phyloP scores from a whole-genome alignment of 768 basidiomycete genomes.

The Tricholoma furcatifolium region DNA sequence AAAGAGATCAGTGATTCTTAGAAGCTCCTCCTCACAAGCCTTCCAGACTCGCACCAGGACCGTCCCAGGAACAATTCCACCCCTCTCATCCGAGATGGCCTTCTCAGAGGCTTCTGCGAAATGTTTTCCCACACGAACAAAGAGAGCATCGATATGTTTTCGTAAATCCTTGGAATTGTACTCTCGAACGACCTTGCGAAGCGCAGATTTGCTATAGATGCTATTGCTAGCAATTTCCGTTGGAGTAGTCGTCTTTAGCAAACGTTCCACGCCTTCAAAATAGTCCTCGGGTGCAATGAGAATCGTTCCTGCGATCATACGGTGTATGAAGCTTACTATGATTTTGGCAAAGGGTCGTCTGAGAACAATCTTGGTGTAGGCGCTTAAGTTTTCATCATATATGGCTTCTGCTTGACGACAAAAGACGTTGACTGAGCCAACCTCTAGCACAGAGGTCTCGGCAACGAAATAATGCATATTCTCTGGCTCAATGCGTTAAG shows the following conservation, averaged over 20 bases:
- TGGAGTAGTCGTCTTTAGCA: constrained; percentile 76
- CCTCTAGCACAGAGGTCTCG: constrained; percentile 72
- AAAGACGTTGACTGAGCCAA: constrained; percentile 61
- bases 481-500: constrained; percentile 47
- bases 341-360: constrained; percentile 84
- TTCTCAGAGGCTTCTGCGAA: constrained; percentile 83
- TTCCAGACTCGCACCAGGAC: constrained; percentile 88
- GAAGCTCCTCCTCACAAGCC: constrained; percentile 83
- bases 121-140: constrained; percentile 94
- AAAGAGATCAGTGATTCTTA: constrained; percentile 71
- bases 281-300: constrained; percentile 63
- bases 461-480: constrained; percentile 95
- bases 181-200: constrained; percentile 88
- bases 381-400: constrained; percentile 85
- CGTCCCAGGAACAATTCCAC: constrained; percentile 54
- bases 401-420: constrained; percentile 73
- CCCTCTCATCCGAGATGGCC: constrained; percentile 53
- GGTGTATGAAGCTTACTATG: constrained; percentile 53
- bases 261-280: constrained; percentile 90
- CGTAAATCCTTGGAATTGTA: constrained; percentile 86
- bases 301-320: not conserved
- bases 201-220: constrained; percentile 69
- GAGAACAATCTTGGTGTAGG: constrained; percentile 86
- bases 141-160: constrained; percentile 82
- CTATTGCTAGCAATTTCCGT: constrained; percentile 74